Evolutionary conservation across 202 grass and related monocot species (phyloP).

Genomic region (Carex arenaria): DNA sequence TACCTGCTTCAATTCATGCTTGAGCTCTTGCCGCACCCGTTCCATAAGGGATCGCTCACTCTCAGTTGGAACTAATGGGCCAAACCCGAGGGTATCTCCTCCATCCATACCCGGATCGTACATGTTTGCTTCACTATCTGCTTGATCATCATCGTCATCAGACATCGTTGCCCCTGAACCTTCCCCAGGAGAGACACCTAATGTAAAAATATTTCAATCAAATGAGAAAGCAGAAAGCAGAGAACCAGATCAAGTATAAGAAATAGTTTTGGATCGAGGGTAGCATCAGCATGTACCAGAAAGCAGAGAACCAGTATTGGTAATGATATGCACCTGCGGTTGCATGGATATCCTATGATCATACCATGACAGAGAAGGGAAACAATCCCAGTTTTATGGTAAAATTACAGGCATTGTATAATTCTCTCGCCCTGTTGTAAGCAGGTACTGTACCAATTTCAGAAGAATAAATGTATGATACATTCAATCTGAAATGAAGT

Average conservation of each 20-base stretch:
- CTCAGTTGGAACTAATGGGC: constrained; percentile 62
- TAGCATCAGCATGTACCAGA: background rate
- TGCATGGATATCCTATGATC: background rate
- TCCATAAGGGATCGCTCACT: constrained; percentile 75
- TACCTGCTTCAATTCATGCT: constrained; percentile 76
- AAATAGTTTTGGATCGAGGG: background rate
- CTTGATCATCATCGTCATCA: constrained; percentile 70
- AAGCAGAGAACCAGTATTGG: background rate
- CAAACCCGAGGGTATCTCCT: constrained; percentile 50
- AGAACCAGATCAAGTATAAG: background rate
- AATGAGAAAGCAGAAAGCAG: background rate
- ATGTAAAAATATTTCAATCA: background rate
- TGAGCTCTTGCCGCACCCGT: constrained; percentile 76
- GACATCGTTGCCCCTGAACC: constrained; percentile 78
- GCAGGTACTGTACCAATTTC: background rate
- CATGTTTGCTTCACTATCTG: constrained; percentile 61
- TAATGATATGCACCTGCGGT: background rate
- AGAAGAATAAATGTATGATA: background rate
- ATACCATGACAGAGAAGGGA: background rate
- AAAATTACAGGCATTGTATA: background rate
- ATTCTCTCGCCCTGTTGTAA: background rate
- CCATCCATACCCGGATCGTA: constrained; percentile 61
- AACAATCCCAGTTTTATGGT: background rate
- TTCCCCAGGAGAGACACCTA: constrained; percentile 69
- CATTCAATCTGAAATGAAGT: background rate